phyloP scores from a whole-genome alignment of 1,284 basidiomycete species.

The Ustilago trichophora region DNA sequence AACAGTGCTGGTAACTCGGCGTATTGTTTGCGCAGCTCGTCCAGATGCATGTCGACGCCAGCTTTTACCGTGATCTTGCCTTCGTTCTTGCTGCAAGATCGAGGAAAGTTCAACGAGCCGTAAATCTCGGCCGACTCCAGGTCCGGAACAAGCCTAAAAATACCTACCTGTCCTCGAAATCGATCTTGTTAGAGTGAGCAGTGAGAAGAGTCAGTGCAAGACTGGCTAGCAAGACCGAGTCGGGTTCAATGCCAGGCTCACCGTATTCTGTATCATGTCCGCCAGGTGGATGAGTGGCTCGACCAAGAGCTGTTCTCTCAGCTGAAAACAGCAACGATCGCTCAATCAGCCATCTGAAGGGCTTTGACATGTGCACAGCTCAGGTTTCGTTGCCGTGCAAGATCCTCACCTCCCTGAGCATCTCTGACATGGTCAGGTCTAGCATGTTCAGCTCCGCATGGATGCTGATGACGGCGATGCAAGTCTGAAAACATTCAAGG shows the following conservation, averaged over 20 bases:
- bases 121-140: no score
- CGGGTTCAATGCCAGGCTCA: constrained; percentile 2
- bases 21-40: constrained; percentile 15
- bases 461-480: constrained; percentile 30
- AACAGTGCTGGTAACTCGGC: constrained; percentile 10
- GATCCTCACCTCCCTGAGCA: constrained; percentile 14
- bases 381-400: neutral
- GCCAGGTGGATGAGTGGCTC: constrained; percentile 9
- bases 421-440: constrained; percentile 11
- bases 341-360: neutral
- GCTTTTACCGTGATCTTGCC: constrained; percentile 17
- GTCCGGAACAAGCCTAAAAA: no score
- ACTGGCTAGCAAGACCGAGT: no score
- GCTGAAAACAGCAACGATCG: neutral
- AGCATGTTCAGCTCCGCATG: constrained; percentile 15
- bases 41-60: constrained; percentile 37
- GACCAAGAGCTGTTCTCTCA: constrained; percentile 11
- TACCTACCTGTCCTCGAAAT: constrained; percentile 38
- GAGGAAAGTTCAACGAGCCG: no score
- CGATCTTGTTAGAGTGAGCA: constrained; percentile 11
- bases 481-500: constrained; percentile 29
- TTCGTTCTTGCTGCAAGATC: constrained; percentile 22
- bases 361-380: neutral
- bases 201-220: neutral
- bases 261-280: constrained; percentile 12